These are phyloP conservation scores for Rhododendron molle DNA, from an alignment of 148 eudicot genomes.

Conservation along the genomic window DNA sequence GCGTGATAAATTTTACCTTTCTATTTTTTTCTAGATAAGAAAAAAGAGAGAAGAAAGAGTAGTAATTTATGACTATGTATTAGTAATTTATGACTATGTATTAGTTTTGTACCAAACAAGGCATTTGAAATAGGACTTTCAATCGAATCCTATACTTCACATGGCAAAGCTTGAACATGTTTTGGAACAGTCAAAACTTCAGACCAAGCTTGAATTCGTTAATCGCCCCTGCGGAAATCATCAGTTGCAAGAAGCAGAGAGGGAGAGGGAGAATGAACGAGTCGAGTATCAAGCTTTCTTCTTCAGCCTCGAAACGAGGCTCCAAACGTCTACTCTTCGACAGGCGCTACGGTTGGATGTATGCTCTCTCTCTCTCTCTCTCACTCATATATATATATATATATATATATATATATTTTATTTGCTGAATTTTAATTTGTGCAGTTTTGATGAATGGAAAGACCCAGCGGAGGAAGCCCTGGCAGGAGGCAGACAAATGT, in stretches of 20 bases:
- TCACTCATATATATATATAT: no score
- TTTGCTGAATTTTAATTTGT: background rate
- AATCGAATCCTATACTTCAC: no score
- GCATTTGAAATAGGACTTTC: no score
- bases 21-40: no score
- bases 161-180: no score
- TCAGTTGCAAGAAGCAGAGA: background rate
- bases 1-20: no score
- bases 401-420: background rate
- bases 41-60: no score
- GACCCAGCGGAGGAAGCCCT: slow-evolving; percentile 13
- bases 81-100: no score
- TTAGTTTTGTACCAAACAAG: no score
- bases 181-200: no score
- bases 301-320: background rate
- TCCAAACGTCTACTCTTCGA: slow-evolving; percentile 11
- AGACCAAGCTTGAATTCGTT: no score
- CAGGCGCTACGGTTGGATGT: slow-evolving; percentile 14
- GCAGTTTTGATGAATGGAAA: slow-evolving; percentile 13
- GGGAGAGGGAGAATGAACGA: background rate
- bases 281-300: background rate
- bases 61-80: no score
- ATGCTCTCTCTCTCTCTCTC: background rate
- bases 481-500: slow-evolving; percentile 11
- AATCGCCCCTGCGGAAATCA: background rate